phyloP scores from a whole-genome alignment of 176 grass and related monocot genomes.

The Chloris gayana region DNA sequence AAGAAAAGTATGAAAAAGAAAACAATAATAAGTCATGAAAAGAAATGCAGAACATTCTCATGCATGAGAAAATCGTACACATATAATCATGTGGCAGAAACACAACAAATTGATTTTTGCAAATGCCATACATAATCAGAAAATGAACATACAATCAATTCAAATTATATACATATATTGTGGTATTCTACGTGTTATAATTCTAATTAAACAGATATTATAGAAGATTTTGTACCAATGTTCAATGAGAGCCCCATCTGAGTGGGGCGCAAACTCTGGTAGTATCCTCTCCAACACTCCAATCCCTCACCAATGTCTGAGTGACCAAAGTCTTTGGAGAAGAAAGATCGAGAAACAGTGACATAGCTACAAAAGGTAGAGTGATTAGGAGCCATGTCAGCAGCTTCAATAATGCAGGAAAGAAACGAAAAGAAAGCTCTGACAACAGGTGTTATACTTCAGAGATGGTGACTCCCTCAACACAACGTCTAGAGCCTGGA shows the following conservation, averaged over 20 bases:
- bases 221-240: slow-evolving; percentile 48
- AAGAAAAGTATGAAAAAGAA: slow-evolving; percentile 22
- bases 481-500: slow-evolving; percentile 79
- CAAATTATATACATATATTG: not conserved
- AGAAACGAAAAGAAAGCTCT: slow-evolving; percentile 5
- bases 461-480: slow-evolving; percentile 68
- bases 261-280: slow-evolving; percentile 84
- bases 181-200: no score
- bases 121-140: not conserved
- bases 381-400: slow-evolving; percentile 3
- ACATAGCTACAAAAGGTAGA: slow-evolving; percentile 61
- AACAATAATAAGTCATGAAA: not conserved
- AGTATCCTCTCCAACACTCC: slow-evolving; percentile 83
- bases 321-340: slow-evolving; percentile 50
- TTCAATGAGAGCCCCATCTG: slow-evolving; percentile 86
- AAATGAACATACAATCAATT: not conserved
- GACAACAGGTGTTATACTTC: slow-evolving; percentile 45
- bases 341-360: slow-evolving; percentile 73
- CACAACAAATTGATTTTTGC: no score
- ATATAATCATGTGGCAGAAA: no score
- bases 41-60: slow-evolving; percentile 3
- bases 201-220: not conserved
- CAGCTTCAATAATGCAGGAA: slow-evolving; percentile 3
- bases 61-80: not conserved
- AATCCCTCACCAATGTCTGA: slow-evolving; percentile 58